A percentile compares a stretch with the other conserved stretches of the same genome.
phyloP scores from a whole-genome alignment of 768 basidiomycete species.

The Lentinula detonsa region DNA sequence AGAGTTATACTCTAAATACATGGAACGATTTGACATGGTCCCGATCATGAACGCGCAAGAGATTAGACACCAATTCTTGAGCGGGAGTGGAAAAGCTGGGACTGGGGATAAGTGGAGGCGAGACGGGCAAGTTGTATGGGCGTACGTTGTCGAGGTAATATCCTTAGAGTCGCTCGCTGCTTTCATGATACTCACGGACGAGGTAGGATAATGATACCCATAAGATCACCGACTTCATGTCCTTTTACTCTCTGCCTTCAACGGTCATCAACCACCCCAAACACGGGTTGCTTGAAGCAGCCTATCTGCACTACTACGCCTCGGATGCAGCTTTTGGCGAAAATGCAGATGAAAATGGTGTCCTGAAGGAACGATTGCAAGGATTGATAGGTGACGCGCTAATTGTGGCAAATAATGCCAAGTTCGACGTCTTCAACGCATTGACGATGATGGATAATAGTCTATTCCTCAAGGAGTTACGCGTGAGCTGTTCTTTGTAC shows the following conservation, averaged over 20 bases:
- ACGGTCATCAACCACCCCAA: slow-evolving; percentile 79
- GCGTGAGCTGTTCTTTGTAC: slow-evolving; percentile 39
- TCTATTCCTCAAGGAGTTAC: slow-evolving; percentile 73
- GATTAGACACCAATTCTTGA: slow-evolving; percentile 80
- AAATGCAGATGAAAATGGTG: slow-evolving; percentile 53
- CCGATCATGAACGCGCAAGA: slow-evolving; percentile 76
- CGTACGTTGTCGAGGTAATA: slow-evolving; percentile 90
- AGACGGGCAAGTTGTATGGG: slow-evolving; percentile 86
- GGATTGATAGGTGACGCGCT: slow-evolving; percentile 76
- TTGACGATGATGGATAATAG: slow-evolving; percentile 94
- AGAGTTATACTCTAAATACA: slow-evolving; percentile 68
- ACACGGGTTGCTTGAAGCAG: slow-evolving; percentile 76
- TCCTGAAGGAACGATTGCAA: slow-evolving; percentile 63
- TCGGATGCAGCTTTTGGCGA: slow-evolving; percentile 65
- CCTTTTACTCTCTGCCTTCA: slow-evolving; percentile 95
- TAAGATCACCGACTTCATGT: slow-evolving; percentile 91
- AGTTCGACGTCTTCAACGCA: slow-evolving; percentile 96
- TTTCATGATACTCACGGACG: background rate
- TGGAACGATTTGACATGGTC: slow-evolving; percentile 80
- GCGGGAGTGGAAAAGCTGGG: slow-evolving; percentile 65
- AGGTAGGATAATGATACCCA: slow-evolving; percentile 76
- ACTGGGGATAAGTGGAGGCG: slow-evolving; percentile 46
- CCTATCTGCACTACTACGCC: slow-evolving; percentile 95
- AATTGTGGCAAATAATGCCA: slow-evolving; percentile 72
- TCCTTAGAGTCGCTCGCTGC: background rate